Evolutionary conservation across 2,329 filamentous ascomycete genomes (phyloP), one percentile per base, ranked within the genome.

Genomic region (Diplodia scrobiculata): DNA sequence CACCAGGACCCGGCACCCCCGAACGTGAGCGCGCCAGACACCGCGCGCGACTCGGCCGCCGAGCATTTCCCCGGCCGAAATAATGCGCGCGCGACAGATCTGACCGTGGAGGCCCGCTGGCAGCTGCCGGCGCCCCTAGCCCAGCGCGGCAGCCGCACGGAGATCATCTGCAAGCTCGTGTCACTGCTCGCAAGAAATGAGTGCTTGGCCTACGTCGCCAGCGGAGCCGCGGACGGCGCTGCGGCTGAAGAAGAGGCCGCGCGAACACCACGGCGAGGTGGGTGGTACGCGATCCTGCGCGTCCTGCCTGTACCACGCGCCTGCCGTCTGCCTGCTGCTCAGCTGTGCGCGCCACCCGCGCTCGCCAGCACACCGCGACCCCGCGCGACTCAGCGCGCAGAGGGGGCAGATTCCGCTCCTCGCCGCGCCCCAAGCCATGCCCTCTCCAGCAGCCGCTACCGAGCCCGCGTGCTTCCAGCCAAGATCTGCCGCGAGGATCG

Each of bases 121-220:
- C 55, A 60, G 55, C 55, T 60, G 55, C 55, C 55, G 55, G 55
- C 25, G n/a, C 32, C 38, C 55, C 55, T 60, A 50, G 27, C 41
- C 58, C 58, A 47, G 19, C 41, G 34, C 58, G 58, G 58, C 58
- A 62, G 21, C 58, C 45, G 58, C 58, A 62, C 58, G 58, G 38
- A 34, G 51, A 65, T 65, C 63, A 65, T 65, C 51, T 65, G 63
- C 63, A 27, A 29, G 51, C 52, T 55, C 51, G 63, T 65, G 53
- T 65, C 63, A 65, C 63, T 29, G 50, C 51, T 27, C 17, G 34
- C 53, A 47, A 27, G 21, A 65, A 65, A 47, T 54, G 50, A 45
- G 32, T 10, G 21, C 63, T 65, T 65, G 63, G 63, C 63, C 38
- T 65, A 65, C 63, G 63, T 65, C 55, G 63, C 38, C 63, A 45